Conservation (phyloP, 768 basidiomycete species). For the Gymnopilus dilepis region DNA sequence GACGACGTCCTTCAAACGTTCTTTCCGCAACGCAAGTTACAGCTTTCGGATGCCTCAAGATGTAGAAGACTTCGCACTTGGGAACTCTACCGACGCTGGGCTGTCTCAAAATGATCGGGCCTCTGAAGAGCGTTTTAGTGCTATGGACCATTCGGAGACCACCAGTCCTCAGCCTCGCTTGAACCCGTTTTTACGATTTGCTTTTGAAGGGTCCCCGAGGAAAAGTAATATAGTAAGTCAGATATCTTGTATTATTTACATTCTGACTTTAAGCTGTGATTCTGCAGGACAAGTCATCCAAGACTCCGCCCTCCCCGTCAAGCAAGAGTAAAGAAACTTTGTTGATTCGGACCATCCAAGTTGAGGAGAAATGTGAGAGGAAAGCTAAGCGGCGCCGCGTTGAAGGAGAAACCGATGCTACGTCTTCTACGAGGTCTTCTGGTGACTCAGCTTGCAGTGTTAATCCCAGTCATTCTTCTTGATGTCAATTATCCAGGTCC, state of each 20-base stretch:
- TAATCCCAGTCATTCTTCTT: neutral
- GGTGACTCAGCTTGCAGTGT: neutral
- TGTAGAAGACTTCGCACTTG: neutral
- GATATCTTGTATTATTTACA: no score
- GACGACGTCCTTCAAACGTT: neutral
- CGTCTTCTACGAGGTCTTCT: neutral
- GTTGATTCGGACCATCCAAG: no score
- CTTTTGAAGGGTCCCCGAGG: neutral
- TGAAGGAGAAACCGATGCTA: neutral
- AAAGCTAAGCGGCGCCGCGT: neutral
- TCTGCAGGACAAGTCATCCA: neutral
- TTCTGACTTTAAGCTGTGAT: neutral
- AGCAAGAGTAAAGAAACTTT: neutral
- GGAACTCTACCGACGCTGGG: neutral
- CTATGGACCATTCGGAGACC: no score
- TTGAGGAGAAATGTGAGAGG: neutral
- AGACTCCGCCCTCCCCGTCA: neutral
- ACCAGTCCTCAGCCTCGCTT: no score
- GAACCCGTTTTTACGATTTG: slow-evolving; percentile 9
- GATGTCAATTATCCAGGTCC: neutral
- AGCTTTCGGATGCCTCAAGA: neutral
- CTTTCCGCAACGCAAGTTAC: neutral
- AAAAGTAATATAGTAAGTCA: neutral
- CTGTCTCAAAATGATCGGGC: neutral
- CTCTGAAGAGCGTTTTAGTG: neutral